phyloP scores from a whole-genome alignment of 257 asterid genomes.

The Przewalskia tangutica region DNA sequence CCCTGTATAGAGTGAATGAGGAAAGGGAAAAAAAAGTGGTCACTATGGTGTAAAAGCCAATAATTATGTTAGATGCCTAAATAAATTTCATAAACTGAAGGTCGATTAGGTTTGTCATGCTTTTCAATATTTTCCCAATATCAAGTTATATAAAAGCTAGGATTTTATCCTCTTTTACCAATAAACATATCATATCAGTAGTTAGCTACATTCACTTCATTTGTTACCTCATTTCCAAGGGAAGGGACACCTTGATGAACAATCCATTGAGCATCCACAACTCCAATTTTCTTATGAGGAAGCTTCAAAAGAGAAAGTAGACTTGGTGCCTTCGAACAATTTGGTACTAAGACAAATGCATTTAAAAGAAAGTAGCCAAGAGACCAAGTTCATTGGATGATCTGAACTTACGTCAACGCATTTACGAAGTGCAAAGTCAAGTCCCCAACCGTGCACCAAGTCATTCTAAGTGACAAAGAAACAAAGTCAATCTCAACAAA shows the following conservation, averaged over 20 bases:
- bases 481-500: not conserved
- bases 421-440: constrained; percentile 69
- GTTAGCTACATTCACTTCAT: not conserved
- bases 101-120: not conserved
- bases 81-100: not conserved
- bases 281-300: constrained; percentile 79
- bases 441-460: constrained; percentile 96
- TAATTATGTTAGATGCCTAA: not conserved
- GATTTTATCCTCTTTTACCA: not conserved
- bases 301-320: constrained; percentile 28
- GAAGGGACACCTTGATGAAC: constrained; percentile 81
- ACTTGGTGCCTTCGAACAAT: not conserved
- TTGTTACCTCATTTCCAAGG: constrained; percentile 56
- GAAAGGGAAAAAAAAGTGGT: not conserved
- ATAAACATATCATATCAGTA: not conserved
- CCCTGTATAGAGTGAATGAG: constrained; percentile 33
- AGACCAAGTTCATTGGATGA: not conserved
- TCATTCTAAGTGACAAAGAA: constrained; percentile 45
- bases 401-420: constrained; percentile 59
- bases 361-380: not conserved
- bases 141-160: not conserved
- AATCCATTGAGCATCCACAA: constrained; percentile 82
- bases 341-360: not conserved
- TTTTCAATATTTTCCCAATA: not conserved
- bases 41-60: not conserved